A percentile compares a stretch with the other conserved stretches of the same genome.
These are phyloP conservation scores for Leishmania major DNA, from an alignment of 208 protist species.

Conservation along the genomic window DNA sequence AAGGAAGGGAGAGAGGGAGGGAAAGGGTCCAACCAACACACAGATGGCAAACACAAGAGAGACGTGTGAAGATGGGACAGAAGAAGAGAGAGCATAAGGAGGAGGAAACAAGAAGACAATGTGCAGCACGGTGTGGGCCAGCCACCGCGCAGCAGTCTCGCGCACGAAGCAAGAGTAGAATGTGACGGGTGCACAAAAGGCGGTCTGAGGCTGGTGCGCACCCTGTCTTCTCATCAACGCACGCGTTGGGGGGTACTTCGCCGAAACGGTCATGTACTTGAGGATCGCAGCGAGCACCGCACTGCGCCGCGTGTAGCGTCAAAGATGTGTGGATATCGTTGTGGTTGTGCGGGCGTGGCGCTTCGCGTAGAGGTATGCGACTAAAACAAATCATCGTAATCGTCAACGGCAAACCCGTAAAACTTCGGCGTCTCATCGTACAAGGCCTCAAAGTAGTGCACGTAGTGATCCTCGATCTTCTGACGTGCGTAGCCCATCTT, in stretches of 20 bases:
- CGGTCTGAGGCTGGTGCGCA: background rate
- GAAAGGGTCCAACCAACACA: background rate
- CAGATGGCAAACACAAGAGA: background rate
- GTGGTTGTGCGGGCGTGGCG: background rate
- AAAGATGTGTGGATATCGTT: background rate
- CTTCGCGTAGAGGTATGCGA: background rate
- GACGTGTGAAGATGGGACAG: background rate
- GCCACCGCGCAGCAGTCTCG: background rate
- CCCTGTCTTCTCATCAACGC: background rate
- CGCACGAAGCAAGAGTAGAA: background rate
- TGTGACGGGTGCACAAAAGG: background rate
- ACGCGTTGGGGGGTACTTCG: background rate
- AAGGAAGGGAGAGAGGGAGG: background rate
- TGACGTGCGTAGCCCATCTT: conserved; percentile 88
- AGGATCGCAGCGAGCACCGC: background rate
- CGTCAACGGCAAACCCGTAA: conserved; percentile 91
- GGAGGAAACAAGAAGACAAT: background rate
- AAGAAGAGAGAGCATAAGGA: background rate
- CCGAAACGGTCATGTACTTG: background rate
- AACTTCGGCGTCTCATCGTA: conserved; percentile 93
- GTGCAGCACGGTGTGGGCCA: background rate
- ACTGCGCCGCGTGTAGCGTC: background rate
- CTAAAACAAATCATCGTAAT: conserved; percentile 93
- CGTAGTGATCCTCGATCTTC: conserved; percentile 87
- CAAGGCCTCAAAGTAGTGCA: conserved; percentile 89